These are phyloP conservation scores for Globisporangium nunn DNA, from an alignment of 352 stramenopile species.

Conservation along the genomic window DNA sequence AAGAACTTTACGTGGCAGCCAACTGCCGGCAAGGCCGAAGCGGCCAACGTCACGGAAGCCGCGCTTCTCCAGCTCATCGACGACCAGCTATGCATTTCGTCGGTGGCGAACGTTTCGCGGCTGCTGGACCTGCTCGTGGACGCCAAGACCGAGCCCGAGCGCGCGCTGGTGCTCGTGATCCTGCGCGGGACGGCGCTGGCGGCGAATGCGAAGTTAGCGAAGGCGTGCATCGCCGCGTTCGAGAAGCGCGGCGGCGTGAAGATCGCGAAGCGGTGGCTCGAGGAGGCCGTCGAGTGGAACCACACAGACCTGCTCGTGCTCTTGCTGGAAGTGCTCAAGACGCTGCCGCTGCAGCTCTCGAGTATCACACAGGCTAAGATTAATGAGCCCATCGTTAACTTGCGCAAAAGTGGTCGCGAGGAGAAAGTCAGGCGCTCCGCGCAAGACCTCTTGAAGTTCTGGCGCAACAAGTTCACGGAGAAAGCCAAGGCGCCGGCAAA, in stretches of 20 bases:
- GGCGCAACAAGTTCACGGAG: conserved; percentile 78
- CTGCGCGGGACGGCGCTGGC: conserved; percentile 58
- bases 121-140: conserved; percentile 54
- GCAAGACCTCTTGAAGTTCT: conserved; percentile 83
- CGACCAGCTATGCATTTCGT: conserved; percentile 38
- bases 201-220: conserved; percentile 46
- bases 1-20: conserved; percentile 25
- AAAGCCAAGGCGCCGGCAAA: conserved; percentile 49
- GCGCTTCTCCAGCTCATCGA: conserved; percentile 56
- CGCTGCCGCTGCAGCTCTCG: conserved; percentile 71
- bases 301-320: conserved; percentile 77
- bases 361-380: conserved; percentile 85
- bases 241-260: conserved; percentile 70
- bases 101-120: conserved; percentile 34
- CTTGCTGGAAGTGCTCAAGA: conserved; percentile 76
- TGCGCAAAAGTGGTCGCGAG: conserved; percentile 71
- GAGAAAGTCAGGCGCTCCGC: conserved; percentile 73
- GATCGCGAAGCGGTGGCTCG: conserved; percentile 72
- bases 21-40: conserved; percentile 12
- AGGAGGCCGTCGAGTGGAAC: conserved; percentile 69
- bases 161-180: conserved; percentile 63
- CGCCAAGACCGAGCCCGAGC: conserved; percentile 64
- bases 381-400: conserved; percentile 85
- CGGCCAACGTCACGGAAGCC: conserved; percentile 32
- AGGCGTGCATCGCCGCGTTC: conserved; percentile 49